These are phyloP conservation scores for Sequoiadendron giganteum DNA, from an alignment of 75 land plant genomes.

Conservation along the genomic window DNA sequence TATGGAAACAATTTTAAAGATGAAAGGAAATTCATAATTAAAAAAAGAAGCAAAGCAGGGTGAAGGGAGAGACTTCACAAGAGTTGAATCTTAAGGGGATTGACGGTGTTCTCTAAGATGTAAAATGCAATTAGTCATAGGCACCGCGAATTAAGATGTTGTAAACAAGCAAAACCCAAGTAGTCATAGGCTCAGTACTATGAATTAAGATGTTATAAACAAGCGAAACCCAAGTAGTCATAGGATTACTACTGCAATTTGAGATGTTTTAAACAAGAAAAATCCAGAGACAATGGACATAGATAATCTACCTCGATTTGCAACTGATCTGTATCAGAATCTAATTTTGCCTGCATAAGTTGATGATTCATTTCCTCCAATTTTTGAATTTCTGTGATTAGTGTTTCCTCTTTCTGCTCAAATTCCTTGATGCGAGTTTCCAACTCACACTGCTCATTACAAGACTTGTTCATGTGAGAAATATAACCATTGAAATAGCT, in stretches of 20 bases:
- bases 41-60: not conserved
- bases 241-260: not conserved
- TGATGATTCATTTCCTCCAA: constrained; percentile 40
- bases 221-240: not conserved
- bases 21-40: not conserved
- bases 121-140: not conserved
- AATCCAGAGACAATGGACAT: not conserved
- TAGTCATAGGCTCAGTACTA: no score
- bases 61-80: not conserved
- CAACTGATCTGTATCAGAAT: constrained; percentile 34
- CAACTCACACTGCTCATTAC: not conserved
- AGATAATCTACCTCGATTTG: constrained; percentile 27
- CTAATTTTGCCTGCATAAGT: constrained; percentile 22
- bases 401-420: constrained; percentile 23
- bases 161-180: not conserved
- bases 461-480: not conserved
- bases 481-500: not conserved
- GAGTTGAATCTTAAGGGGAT: not conserved
- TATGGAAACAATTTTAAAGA: not conserved
- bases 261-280: not conserved
- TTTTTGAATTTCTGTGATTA: constrained; percentile 27
- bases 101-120: not conserved
- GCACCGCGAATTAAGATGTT: not conserved
- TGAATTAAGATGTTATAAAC: no score
- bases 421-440: constrained; percentile 24